A percentile compares a stretch with the other conserved stretches of the same genome.
phyloP scores from a whole-genome alignment of 2,329 filamentous ascomycete species.

The Trichothecium roseum region DNA sequence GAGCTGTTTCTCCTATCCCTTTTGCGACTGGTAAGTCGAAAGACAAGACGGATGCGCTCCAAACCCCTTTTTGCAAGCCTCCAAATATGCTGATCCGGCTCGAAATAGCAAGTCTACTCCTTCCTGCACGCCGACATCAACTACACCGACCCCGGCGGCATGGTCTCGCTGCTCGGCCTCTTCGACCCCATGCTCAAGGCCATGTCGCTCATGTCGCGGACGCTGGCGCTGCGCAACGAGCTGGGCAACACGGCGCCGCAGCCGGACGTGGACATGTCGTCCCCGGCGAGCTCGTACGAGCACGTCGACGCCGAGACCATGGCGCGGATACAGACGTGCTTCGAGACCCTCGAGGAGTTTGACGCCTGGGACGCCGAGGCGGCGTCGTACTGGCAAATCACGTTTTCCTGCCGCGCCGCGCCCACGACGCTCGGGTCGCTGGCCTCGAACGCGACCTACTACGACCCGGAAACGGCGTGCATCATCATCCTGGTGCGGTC shows the following conservation, averaged over 20 bases:
- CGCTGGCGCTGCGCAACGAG: constrained; percentile 9
- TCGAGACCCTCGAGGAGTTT: constrained; percentile 18
- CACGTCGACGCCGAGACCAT: constrained; percentile 1
- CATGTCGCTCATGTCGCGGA: constrained; percentile 18
- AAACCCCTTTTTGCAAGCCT: no score
- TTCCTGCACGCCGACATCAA: constrained; percentile 18
- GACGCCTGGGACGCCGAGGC: constrained; percentile 18
- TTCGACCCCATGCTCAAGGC: constrained; percentile 19
- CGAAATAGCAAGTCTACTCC: constrained; percentile 19
- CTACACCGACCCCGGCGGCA: constrained; percentile 19
- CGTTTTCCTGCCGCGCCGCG: constrained; percentile 15
- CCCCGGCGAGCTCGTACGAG: no score
- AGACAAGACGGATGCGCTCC: no score
- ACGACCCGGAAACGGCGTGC: constrained; percentile 20
- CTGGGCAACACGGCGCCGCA: background rate
- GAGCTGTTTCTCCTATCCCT: constrained; percentile 19
- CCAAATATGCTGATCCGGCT: background rate
- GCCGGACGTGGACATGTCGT: background rate
- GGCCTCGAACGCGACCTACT: constrained; percentile 9
- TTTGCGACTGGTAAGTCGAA: constrained; percentile 18
- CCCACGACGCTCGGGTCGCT: constrained; percentile 17
- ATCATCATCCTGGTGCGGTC: constrained; percentile 20
- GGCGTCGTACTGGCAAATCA: constrained; percentile 17
- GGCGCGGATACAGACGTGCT: constrained; percentile 9
- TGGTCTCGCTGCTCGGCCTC: constrained; percentile 14